Percentiles rank a stretch among this genome's conserved stretches.
Evolutionary conservation across 305 asterid genomes (phyloP).

Genomic region (Plantago coronopus): DNA sequence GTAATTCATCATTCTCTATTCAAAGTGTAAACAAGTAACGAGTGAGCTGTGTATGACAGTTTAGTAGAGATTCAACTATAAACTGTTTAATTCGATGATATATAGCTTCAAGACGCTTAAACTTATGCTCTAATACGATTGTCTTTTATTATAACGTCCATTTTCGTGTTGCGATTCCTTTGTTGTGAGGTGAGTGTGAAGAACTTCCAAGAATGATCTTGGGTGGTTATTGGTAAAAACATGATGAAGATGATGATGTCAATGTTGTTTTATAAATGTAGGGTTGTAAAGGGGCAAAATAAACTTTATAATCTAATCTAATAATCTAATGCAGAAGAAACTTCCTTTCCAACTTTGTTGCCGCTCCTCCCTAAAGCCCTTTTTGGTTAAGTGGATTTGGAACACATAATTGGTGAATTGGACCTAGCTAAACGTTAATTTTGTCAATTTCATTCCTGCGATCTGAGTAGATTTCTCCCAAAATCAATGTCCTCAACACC

Average conservation of each 20-base stretch:
- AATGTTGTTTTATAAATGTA: conserved; percentile 28
- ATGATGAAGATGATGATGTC: neutral
- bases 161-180: no score
- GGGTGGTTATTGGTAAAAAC: neutral
- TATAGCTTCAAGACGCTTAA: no score
- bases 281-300: conserved; percentile 35
- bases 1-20: no score
- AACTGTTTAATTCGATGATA: no score
- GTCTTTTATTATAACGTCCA: no score
- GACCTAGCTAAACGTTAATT: neutral
- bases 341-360: conserved; percentile 16
- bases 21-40: no score
- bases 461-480: neutral
- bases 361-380: neutral
- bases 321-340: neutral
- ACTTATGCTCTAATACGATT: no score
- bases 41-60: no score
- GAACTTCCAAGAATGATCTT: neutral
- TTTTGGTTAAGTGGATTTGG: neutral
- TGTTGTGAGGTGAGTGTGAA: no score
- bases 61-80: no score
- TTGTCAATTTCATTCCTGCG: neutral
- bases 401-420: conserved; percentile 7
- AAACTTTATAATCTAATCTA: conserved; percentile 20
- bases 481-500: conserved; percentile 20